A percentile compares a stretch with the other conserved stretches of the same genome.
Evolutionary conservation across 495 filamentous ascomycete species (phyloP).

Genomic region (Aspergillus ellipticus): DNA sequence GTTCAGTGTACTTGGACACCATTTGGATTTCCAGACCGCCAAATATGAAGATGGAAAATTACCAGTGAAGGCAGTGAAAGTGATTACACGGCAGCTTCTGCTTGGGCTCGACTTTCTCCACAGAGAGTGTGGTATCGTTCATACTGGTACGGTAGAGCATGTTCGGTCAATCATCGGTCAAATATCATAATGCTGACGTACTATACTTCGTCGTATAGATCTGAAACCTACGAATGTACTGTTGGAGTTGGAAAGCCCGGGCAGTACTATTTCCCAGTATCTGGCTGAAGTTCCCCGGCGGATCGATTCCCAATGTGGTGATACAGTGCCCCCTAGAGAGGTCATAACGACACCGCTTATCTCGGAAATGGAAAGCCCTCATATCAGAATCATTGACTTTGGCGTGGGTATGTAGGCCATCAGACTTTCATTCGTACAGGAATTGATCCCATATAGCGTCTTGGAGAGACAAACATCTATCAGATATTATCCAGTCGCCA

Average conservation of each 20-base stretch:
- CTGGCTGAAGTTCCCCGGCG: slow-evolving; percentile 18
- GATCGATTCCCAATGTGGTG: slow-evolving; percentile 3
- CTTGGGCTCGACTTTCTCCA: slow-evolving; percentile 84
- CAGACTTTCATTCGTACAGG: slow-evolving; percentile 6
- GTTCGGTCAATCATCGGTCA: too few species aligned
- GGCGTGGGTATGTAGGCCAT: slow-evolving; percentile 22
- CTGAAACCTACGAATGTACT: slow-evolving; percentile 31
- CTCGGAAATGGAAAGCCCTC: slow-evolving; percentile 17
- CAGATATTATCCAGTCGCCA: slow-evolving; percentile 38
- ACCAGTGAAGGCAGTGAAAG: slow-evolving; percentile 74
- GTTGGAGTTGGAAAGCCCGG: slow-evolving; percentile 19
- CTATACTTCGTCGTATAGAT: slow-evolving; percentile 9
- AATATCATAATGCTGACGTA: neutral
- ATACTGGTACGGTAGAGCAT: slow-evolving; percentile 77
- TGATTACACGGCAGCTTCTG: slow-evolving; percentile 81
- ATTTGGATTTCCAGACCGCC: slow-evolving; percentile 13
- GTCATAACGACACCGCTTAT: slow-evolving; percentile 23
- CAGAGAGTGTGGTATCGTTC: slow-evolving; percentile 83
- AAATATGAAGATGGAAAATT: slow-evolving; percentile 16
- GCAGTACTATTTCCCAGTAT: slow-evolving; percentile 17
- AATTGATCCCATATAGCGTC: slow-evolving; percentile 21
- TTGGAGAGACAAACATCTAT: slow-evolving; percentile 29
- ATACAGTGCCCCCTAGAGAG: slow-evolving; percentile 19
- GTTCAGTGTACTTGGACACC: slow-evolving; percentile 28
- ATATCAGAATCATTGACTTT: slow-evolving; percentile 29